Percentiles rank a stretch among this genome's conserved stretches.
Conservation (phyloP, 495 filamentous ascomycete species). For the Xylaria telfairii region DNA sequence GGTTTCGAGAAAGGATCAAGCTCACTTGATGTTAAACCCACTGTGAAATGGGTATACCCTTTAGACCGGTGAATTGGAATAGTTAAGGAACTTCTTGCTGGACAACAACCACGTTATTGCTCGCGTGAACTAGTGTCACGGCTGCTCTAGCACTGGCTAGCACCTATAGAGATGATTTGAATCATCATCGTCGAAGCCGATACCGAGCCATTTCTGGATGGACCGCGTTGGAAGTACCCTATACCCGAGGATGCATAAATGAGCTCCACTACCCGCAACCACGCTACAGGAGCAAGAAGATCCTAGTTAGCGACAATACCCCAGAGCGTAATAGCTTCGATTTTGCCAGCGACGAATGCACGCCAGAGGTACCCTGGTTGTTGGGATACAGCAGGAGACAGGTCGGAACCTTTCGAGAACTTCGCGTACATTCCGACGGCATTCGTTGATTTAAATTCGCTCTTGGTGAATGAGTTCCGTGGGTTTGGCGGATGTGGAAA, state of each 20-base stretch:
- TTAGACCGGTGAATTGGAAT: background rate
- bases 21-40: background rate
- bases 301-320: background rate
- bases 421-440: background rate
- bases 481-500: background rate
- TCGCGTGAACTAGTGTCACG: background rate
- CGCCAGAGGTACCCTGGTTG: background rate
- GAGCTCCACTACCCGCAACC: background rate
- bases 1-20: background rate
- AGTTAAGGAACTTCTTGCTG: background rate
- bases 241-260: background rate
- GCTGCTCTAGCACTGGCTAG: background rate
- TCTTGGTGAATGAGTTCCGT: background rate
- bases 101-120: background rate
- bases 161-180: background rate
- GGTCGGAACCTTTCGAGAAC: background rate
- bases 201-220: background rate
- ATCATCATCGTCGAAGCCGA: background rate
- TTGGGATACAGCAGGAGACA: background rate
- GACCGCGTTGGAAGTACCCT: background rate
- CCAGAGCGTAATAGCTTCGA: background rate
- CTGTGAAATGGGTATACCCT: background rate
- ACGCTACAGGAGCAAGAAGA: background rate
- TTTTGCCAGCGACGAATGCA: background rate
- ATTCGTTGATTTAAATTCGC: background rate